These are phyloP conservation scores for Amanita thiersii DNA, from an alignment of 768 basidiomycete genomes.

Conservation along the genomic window DNA sequence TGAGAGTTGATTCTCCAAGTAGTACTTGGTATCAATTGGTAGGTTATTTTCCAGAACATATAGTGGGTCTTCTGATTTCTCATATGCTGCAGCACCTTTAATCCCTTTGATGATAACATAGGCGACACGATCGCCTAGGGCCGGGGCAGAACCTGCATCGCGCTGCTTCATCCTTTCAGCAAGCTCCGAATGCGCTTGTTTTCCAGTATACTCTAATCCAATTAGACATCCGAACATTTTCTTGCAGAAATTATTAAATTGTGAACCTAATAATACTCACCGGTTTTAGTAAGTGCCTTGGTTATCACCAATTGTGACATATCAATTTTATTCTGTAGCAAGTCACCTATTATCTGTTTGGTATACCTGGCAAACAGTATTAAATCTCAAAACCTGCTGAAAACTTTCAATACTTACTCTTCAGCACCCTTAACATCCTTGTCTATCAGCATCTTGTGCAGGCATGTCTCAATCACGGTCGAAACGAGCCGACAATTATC, in stretches of 20 bases:
- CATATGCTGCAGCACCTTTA: conserved; percentile 96
- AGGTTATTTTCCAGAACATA: conserved; percentile 97
- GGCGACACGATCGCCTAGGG: conserved; percentile 96
- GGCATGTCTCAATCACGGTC: conserved; percentile 95
- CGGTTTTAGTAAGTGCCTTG: conserved; percentile 87
- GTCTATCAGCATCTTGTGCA: conserved; percentile 97
- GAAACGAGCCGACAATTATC: conserved; percentile 99
- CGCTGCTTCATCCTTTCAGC: conserved; percentile 94
- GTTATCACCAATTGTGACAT: conserved; percentile 99
- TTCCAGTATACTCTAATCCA: conserved; percentile 80
- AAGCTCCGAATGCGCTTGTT: conserved; percentile 95
- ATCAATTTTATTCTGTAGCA: conserved; percentile 94
- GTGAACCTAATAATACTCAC: conserved; percentile 27
- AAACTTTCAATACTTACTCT: conserved; percentile 48
- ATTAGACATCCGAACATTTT: conserved; percentile 1
- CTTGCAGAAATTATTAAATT: neutral
- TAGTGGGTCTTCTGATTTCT: conserved; percentile 97
- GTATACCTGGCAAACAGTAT: conserved; percentile 54
- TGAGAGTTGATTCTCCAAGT: conserved; percentile 94
- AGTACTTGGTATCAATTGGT: conserved; percentile 97
- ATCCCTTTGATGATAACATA: conserved; percentile 98
- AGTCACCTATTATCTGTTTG: conserved; percentile 88
- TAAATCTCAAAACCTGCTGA: neutral
- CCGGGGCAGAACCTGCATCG: conserved; percentile 95
- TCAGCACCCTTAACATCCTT: conserved; percentile 91